Evolutionary conservation across 2,329 filamentous ascomycete genomes (phyloP), one percentile per base, ranked within the genome.

Genomic region (Torrubiellomyces zombiae): DNA sequence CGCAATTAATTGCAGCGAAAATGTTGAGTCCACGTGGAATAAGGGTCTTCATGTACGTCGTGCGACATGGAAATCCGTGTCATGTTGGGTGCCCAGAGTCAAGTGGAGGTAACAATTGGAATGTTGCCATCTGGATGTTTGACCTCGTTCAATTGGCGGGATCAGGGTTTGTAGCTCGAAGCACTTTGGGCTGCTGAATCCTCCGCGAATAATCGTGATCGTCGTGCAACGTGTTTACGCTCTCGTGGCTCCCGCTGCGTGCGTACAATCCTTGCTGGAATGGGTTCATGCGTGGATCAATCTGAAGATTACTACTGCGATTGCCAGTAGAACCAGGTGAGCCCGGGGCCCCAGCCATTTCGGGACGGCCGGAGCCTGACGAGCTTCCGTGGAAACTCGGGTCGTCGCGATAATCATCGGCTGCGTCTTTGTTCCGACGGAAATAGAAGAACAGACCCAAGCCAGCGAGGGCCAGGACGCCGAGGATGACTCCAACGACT

Each of bases 171-270:
- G 56, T 68, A 7, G 68, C 67, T 34, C 69, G 57, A n/a, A 75
- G 53, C 6, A 74, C 65, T 38, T 62, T 53, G 7, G 61, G 57
- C 21, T 58, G 51, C 24, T 62, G 63, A 9, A 75, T 67, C 35
- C 58, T 55, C 33, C 70, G 55, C 19, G 69, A 74, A 39, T 75
- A 75, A 35, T 75, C 70, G 30, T 70, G 67, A 32, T 75, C 67
- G 39, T 75, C 70, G 28, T 63, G 63, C 5, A 75, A 48, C 2
- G 69, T 74, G 35, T 66, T 66, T 39, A 75, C 50, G 40, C 68
- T 75, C 42, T 75, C 69, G 32, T 61, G 60, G 37, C 68, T 74
- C 42, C 63, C 63, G 37, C 60, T 70, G 14, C 63, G 55, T 21
- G 53, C 50, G 41, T 73, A 75, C 9, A 72, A 50, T 11, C 60